Evolutionary conservation across 768 basidiomycete species (phyloP).

Genomic region (Tubosaeta sp.): DNA sequence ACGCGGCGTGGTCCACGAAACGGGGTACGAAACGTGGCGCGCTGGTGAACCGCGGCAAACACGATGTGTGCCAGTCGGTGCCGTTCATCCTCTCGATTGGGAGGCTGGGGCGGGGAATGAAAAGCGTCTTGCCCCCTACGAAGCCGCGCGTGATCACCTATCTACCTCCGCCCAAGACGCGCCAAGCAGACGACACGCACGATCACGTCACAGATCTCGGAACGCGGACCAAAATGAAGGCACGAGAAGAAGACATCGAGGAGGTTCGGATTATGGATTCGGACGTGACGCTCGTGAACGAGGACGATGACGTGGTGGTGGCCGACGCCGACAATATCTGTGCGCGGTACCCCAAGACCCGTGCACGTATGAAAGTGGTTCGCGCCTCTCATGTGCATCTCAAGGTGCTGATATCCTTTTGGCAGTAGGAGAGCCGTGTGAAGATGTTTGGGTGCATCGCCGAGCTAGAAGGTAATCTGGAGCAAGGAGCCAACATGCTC

Average conservation of each 20-base stretch:
- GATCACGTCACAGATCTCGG: neutral
- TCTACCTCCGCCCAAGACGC: conserved; percentile 22
- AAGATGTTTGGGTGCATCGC: conserved; percentile 12
- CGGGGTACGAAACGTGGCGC: neutral
- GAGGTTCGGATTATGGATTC: conserved; percentile 18
- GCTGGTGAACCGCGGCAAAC: neutral
- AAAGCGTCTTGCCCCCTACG: neutral
- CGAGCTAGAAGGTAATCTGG: conserved; percentile 36
- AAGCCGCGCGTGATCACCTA: conserved; percentile 26
- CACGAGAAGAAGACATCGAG: conserved; percentile 1
- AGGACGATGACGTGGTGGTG: conserved; percentile 13
- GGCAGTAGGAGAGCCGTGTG: conserved; percentile 13
- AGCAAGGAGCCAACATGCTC: conserved; percentile 45
- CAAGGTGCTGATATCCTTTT: neutral
- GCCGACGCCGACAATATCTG: conserved; percentile 19
- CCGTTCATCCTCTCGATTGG: conserved; percentile 19
- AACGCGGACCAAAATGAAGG: neutral
- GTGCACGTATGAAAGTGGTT: conserved; percentile 23
- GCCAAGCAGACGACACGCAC: neutral
- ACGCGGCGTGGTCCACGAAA: conserved; percentile 19
- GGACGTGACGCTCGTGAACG: conserved; percentile 28
- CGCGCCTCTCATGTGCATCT: conserved; percentile 1
- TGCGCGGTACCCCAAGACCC: conserved; percentile 14
- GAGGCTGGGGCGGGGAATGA: neutral
- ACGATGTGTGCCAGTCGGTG: conserved; percentile 15